Percentiles rank a stretch among this genome's conserved stretches.
Evolutionary conservation across 805 yeast species (phyloP).

Genomic region (Citeromyces matritensis): DNA sequence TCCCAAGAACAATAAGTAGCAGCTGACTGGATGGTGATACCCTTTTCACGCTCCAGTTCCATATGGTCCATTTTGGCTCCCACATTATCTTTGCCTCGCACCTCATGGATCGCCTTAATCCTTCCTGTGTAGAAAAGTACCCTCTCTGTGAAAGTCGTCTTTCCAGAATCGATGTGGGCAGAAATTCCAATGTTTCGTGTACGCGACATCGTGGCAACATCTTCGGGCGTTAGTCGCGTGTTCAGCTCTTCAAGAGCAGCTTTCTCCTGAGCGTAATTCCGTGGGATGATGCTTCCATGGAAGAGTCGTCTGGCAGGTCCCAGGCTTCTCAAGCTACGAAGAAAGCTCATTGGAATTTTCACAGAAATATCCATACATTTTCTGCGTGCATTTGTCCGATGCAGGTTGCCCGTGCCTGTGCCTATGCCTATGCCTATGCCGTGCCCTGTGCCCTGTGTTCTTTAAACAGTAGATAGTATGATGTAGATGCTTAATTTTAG

Average conservation of each 20-base stretch:
- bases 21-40: constrained; percentile 97
- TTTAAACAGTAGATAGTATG: too few species aligned
- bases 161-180: constrained; percentile 97
- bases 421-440: too few species aligned
- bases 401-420: too few species aligned
- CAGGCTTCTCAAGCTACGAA: too few species aligned
- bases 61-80: constrained; percentile 99
- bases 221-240: constrained; percentile 30
- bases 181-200: constrained; percentile 95
- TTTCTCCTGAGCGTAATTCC: constrained; percentile 61
- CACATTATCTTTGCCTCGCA: constrained; percentile 90
- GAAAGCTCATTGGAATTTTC: not conserved
- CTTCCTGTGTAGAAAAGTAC: constrained; percentile 94
- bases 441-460: too few species aligned
- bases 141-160: constrained; percentile 96
- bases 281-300: constrained; percentile 3
- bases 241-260: constrained; percentile 47
- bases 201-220: constrained; percentile 30
- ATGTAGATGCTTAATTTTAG: too few species aligned
- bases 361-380: constrained; percentile 27
- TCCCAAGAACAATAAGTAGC: constrained; percentile 98
- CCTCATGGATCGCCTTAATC: constrained; percentile 93
- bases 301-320: constrained; percentile 1
- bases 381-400: constrained; percentile 13
- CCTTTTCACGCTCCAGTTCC: constrained; percentile 97